These are phyloP conservation scores for Exophiala lecanii-corni DNA, from an alignment of 2,329 filamentous ascomycete species.

Conservation along the genomic window DNA sequence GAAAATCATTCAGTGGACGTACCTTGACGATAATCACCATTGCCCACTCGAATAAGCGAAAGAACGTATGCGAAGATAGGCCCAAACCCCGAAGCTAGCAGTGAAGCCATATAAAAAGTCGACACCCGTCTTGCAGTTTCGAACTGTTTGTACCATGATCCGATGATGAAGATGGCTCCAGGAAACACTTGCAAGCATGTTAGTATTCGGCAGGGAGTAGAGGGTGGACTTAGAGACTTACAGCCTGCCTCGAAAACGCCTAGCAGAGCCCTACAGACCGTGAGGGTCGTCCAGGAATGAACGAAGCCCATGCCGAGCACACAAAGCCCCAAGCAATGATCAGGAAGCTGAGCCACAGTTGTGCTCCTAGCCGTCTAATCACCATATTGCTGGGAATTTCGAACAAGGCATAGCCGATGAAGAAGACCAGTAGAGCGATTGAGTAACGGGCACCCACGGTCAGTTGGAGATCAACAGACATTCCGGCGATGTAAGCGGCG, in stretches of 20 bases:
- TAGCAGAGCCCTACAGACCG: conserved; percentile 40
- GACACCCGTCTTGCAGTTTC: conserved; percentile 37
- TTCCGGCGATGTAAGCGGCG: conserved; percentile 61
- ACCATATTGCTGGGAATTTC: conserved; percentile 31
- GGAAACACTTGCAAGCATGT: conserved; percentile 49
- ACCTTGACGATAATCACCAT: conserved; percentile 8
- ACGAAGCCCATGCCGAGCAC: conserved; percentile 29
- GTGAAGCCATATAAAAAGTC: conserved; percentile 47
- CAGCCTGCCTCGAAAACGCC: conserved; percentile 60
- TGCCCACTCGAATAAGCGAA: conserved; percentile 30
- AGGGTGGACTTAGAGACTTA: conserved; percentile 1
- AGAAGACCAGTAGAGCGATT: conserved; percentile 19
- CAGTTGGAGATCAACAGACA: conserved; percentile 30
- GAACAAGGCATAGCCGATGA: conserved; percentile 26
- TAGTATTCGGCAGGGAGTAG: too few species aligned
- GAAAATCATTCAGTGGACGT: background rate
- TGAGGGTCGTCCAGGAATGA: conserved; percentile 25
- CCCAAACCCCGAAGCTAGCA: conserved; percentile 43
- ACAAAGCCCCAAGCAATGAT: conserved; percentile 25
- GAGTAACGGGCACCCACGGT: conserved; percentile 1
- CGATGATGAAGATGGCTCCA: conserved; percentile 36
- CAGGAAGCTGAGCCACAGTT: conserved; percentile 35
- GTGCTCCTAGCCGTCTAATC: conserved; percentile 57
- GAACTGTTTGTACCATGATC: conserved; percentile 16
- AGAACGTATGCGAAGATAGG: conserved; percentile 43